phyloP scores from a whole-genome alignment of 2,329 filamentous ascomycete genomes.

The Fusarium sterilihyphosum region DNA sequence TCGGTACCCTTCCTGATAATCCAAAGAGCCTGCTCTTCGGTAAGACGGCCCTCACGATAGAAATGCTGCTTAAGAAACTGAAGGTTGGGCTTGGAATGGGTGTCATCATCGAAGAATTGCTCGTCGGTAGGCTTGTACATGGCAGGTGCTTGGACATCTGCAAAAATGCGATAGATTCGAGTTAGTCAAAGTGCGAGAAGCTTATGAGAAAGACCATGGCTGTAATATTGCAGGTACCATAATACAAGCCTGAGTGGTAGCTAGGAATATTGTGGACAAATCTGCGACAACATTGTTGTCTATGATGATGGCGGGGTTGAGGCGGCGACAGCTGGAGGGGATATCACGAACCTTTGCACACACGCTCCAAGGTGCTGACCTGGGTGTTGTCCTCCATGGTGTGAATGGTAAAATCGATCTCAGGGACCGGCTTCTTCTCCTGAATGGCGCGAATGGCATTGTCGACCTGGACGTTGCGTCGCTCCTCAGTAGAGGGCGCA shows the following conservation, averaged over 20 bases:
- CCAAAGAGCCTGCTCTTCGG: conserved; percentile 96
- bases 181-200: conserved; percentile 27
- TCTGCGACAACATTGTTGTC: conserved; percentile 24
- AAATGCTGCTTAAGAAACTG: conserved; percentile 98
- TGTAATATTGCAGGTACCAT: background rate
- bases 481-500: conserved; percentile 52
- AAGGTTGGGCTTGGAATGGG: conserved; percentile 89
- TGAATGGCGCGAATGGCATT: conserved; percentile 91
- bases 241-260: background rate
- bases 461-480: conserved; percentile 75
- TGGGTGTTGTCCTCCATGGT: conserved; percentile 97
- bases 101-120: conserved; percentile 90
- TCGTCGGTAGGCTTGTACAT: conserved; percentile 92
- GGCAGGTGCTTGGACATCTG: conserved; percentile 97
- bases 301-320: conserved; percentile 37
- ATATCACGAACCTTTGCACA: conserved; percentile 87
- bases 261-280: conserved; percentile 5
- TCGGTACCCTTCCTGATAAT: conserved; percentile 91
- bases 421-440: conserved; percentile 93
- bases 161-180: conserved; percentile 10
- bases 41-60: conserved; percentile 95
- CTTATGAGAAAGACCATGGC: background rate
- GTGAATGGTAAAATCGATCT: conserved; percentile 98
- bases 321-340: conserved; percentile 28
- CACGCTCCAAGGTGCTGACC: conserved; percentile 94